Percentiles rank a stretch among this genome's conserved stretches.
Conservation (phyloP, 768 basidiomycete species). For the Suillus alpinus region DNA sequence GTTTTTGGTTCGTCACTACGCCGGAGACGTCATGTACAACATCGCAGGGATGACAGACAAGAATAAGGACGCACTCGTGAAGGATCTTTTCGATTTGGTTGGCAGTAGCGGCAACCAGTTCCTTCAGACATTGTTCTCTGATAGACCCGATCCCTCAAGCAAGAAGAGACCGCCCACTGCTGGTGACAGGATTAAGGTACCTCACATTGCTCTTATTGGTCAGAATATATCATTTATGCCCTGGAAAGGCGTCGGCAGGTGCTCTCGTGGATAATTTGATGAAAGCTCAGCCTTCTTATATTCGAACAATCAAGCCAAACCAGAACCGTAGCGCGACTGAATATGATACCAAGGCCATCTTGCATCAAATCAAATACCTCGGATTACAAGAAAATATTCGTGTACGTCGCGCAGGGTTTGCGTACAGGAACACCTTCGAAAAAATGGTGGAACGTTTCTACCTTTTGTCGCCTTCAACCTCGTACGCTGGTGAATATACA, state of each 20-base stretch:
- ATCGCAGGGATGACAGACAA: slow-evolving; percentile 99
- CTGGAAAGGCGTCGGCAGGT: slow-evolving; percentile 75
- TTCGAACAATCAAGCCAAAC: slow-evolving; percentile 98
- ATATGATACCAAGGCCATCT: slow-evolving; percentile 91
- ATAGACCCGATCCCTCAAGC: slow-evolving; percentile 91
- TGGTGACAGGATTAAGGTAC: slow-evolving; percentile 94
- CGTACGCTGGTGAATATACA: slow-evolving; percentile 97
- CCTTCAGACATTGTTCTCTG: slow-evolving; percentile 86
- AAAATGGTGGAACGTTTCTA: slow-evolving; percentile 99
- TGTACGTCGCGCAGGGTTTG: slow-evolving; percentile 95
- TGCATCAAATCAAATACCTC: slow-evolving; percentile 99
- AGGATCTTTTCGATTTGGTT: slow-evolving; percentile 90
- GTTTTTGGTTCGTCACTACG: slow-evolving; percentile 95
- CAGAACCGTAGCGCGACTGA: slow-evolving; percentile 91
- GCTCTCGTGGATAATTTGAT: slow-evolving; percentile 97
- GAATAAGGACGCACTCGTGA: slow-evolving; percentile 96
- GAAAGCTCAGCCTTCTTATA: slow-evolving; percentile 96
- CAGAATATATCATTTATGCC: not conserved
- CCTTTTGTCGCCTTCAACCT: slow-evolving; percentile 89
- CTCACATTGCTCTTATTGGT: slow-evolving; percentile 5
- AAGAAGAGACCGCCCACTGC: slow-evolving; percentile 98
- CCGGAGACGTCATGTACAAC: slow-evolving; percentile 98
- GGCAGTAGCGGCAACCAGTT: slow-evolving; percentile 79
- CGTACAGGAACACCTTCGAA: slow-evolving; percentile 96
- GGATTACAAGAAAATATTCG: slow-evolving; percentile 98